Conservation (phyloP, 202 grass and related monocot genomes). For the Panicum virgatum region DNA sequence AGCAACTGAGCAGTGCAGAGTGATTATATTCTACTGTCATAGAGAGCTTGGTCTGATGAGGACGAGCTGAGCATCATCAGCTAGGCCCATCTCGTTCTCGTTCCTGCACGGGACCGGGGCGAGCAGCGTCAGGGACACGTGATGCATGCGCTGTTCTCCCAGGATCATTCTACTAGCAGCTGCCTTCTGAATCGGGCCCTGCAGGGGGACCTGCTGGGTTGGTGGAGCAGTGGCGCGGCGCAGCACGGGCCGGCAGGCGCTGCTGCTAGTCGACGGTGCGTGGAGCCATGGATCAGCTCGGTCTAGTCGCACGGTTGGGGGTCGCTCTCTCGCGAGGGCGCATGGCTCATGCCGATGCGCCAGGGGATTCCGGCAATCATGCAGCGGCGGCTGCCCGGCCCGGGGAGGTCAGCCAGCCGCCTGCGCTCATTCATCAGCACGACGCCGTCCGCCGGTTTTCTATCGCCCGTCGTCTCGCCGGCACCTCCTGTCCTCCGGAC, state of each 20-base stretch:
- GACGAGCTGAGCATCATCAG: background rate
- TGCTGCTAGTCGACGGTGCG: background rate
- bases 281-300: background rate
- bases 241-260: background rate
- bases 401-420: background rate
- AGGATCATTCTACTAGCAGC: background rate
- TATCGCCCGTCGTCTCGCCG: too few species aligned
- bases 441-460: too few species aligned
- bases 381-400: background rate
- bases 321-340: background rate
- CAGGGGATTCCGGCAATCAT: background rate
- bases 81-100: background rate
- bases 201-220: background rate
- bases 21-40: background rate
- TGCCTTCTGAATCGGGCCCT: background rate
- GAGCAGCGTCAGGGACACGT: background rate
- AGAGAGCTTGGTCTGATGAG: background rate
- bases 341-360: background rate
- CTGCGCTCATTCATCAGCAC: background rate
- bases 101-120: background rate
- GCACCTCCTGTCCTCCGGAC: too few species aligned
- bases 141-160: background rate
- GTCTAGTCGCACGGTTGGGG: background rate
- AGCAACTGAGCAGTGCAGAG: background rate
- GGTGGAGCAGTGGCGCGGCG: conserved; percentile 1